Base-by-base conservation (phyloP, 768 basidiomycete genomes). In the Rubroboletus satanas region DNA sequence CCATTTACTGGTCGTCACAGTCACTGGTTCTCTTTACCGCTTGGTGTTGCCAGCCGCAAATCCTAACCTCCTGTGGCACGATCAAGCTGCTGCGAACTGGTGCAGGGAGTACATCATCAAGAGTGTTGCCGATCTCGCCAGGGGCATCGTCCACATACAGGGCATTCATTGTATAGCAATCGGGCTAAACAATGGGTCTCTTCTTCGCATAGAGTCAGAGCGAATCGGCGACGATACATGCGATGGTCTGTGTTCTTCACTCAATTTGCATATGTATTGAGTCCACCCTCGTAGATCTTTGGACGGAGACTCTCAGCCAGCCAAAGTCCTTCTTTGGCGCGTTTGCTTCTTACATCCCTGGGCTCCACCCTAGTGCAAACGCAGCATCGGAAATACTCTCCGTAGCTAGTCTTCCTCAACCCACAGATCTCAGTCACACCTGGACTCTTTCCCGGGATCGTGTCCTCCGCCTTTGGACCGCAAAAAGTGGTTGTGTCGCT, bases 391-490 rank as follows among this genome's bases (percentile, higher is more conserved):
- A 87, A 56, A 83, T 90, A 46, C 75, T 93, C 45, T 83, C 88
- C 42, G 75, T 91, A 38, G 81, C 89, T 7, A 84, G 83, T 42
- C 80, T 85, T 68, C 82, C 87, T 39, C 87, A 84, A 72, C 88
- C 88, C 17, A 87, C 86, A 14, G 88, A 89, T 65, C 77, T 88
- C 53, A 80, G 78, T 35, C 78, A 89, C 62, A 74, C 87, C 21
- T 96, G 91, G 83, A 87, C 93, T 1, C 78, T 98, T 39, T 93
- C 94, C 9, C 79, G 93, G 51, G 93, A 97, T 74, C 81, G 88
- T 51, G 87, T 85, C 33, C 76, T 98, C 39, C 81, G 93, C 37
- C 75, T 90, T 41, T 98, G 94, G 94, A 87, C 88, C 59, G 78
- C 85, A 29, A 82, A 86, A 67, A 76, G 83, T 51, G 85, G 85